Conservation (phyloP, 2,329 filamentous ascomycete species). For the Ophiostoma pallidulum region DNA sequence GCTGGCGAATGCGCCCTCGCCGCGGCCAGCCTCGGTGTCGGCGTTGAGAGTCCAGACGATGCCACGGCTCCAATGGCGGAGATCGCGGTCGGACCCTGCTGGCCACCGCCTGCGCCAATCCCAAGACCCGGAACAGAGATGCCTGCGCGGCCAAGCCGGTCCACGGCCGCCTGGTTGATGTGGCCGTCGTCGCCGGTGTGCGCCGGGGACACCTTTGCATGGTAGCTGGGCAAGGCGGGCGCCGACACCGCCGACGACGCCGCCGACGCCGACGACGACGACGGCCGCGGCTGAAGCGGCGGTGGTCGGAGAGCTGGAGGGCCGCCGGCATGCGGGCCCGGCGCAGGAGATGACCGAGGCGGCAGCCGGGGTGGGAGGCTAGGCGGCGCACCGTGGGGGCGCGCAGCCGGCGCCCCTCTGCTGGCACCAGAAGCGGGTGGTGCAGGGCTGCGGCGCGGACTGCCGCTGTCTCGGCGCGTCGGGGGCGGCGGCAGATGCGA, state of each 20-base stretch:
- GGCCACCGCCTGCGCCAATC: constrained; percentile 42
- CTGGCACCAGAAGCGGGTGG: constrained; percentile 18
- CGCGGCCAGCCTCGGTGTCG: constrained; percentile 12
- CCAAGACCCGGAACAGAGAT: constrained; percentile 70
- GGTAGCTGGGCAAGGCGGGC: no score
- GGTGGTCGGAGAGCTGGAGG: constrained; percentile 18
- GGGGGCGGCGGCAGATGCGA: constrained; percentile 64
- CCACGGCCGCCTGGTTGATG: constrained; percentile 49
- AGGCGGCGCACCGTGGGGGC: constrained; percentile 13
- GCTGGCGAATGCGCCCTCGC: constrained; percentile 1
- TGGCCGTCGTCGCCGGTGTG: constrained; percentile 18
- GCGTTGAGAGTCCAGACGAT: background rate
- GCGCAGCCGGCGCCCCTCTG: constrained; percentile 6
- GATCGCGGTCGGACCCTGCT: background rate
- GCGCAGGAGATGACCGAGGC: constrained; percentile 13
- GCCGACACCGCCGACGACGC: no score
- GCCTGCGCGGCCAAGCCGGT: constrained; percentile 61
- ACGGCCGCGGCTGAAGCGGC: constrained; percentile 14
- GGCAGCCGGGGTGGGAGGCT: constrained; percentile 34
- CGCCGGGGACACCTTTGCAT: background rate
- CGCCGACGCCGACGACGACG: no score
- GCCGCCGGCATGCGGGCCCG: background rate
- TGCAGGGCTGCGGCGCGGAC: constrained; percentile 24
- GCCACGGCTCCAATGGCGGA: constrained; percentile 10
- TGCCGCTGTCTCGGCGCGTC: constrained; percentile 36